Evolutionary conservation across 139 green algal species (phyloP), one percentile per base, ranked within the genome.

Genomic region (Dunaliella primolecta): DNA sequence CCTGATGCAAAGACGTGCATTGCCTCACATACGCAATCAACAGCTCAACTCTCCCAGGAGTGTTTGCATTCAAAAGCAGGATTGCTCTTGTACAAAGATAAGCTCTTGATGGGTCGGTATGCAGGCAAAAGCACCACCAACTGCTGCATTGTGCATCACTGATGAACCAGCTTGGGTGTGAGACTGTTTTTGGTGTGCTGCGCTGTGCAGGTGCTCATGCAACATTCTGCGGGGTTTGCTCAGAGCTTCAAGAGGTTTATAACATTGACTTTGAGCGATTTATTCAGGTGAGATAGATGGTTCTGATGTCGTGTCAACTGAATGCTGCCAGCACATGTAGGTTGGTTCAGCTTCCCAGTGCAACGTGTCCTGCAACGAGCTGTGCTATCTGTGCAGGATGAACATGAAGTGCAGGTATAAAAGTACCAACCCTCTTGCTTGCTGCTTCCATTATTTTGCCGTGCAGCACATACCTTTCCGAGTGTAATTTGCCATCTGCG

Each of bases 181-280:
- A n/a, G n/a, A n/a, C n/a, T n/a, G n/a, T n/a, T n/a, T n/a, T n/a
- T n/a, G n/a, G n/a, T n/a, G n/a, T n/a, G n/a, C n/a, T n/a, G n/a
- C n/a, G n/a, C n/a, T n/a, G n/a, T n/a, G n/a, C 46, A 64, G 46
- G 46, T 64, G 31, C 77, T n/a, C 77, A 81, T 70, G 33, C 35
- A 31, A 64, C 77, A 7, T 89, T 87, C 82, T 89, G 86, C 78
- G 24, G 2, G 2, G 37, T 83, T 27, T 89, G 86, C 78, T 85
- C 35, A 20, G 86, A 89, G 71, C 78, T 89, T 27, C 29, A 27
- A 3, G 82, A 89, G 71, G 78, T 89, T 21, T 89, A 86, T 71
- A 89, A 86, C 82, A 72, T 89, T n/a, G 84, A 83, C n/a, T 87
- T 89, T 83, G 86, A 89, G 36, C 72, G 77, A 0, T 89, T 89